These are phyloP conservation scores for Lipomyces yamadae DNA, from an alignment of 805 yeast genomes.

Conservation along the genomic window DNA sequence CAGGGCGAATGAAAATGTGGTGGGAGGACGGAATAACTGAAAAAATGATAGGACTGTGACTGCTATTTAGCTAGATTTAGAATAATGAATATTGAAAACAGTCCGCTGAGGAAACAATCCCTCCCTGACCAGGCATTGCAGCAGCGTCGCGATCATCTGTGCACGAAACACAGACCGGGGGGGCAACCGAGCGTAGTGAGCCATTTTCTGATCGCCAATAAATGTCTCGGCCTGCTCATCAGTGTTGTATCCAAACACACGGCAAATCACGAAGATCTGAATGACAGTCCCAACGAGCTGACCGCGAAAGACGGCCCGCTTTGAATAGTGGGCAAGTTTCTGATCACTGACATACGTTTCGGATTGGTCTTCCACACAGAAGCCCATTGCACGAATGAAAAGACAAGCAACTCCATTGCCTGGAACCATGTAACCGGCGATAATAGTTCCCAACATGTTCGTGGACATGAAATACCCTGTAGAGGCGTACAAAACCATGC, in stretches of 20 bases:
- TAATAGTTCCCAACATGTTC: slow-evolving; percentile 65
- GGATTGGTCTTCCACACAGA: slow-evolving; percentile 61
- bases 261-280: slow-evolving; percentile 49
- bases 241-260: slow-evolving; percentile 62
- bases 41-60: no score
- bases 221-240: slow-evolving; percentile 59
- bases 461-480: slow-evolving; percentile 65
- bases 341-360: slow-evolving; percentile 59
- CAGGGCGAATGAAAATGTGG: no score
- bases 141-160: slow-evolving; percentile 54
- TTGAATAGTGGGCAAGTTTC: slow-evolving; percentile 68
- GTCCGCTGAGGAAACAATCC: no score
- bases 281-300: slow-evolving; percentile 53
- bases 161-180: slow-evolving; percentile 64
- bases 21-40: no score
- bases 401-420: slow-evolving; percentile 66
- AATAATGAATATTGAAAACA: no score
- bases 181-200: slow-evolving; percentile 66
- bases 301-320: slow-evolving; percentile 61
- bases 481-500: slow-evolving; percentile 63
- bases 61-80: no score
- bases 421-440: slow-evolving; percentile 68
- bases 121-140: slow-evolving; percentile 50
- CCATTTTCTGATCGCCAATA: slow-evolving; percentile 63
- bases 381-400: slow-evolving; percentile 64